phyloP scores from a whole-genome alignment of 2,329 filamentous ascomycete genomes.

The Diaporthe australafricana region DNA sequence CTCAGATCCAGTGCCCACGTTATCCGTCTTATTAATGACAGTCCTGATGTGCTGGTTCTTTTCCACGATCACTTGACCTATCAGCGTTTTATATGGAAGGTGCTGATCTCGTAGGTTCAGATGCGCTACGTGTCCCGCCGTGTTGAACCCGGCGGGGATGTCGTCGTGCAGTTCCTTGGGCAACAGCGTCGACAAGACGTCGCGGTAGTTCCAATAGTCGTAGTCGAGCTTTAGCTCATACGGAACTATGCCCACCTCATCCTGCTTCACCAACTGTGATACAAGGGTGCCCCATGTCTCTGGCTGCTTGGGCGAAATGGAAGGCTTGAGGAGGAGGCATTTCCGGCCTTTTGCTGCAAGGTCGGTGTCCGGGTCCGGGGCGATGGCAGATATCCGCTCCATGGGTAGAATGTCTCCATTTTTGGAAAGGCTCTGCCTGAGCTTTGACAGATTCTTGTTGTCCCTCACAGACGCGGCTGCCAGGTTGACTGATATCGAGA shows the following conservation, averaged over 20 bases:
- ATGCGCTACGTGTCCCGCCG: conserved; percentile 92
- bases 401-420: conserved; percentile 74
- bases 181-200: conserved; percentile 85
- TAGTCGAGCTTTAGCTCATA: conserved; percentile 85
- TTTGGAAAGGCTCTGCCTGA: conserved; percentile 74
- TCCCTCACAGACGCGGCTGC: conserved; percentile 84
- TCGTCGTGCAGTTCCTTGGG: conserved; percentile 84
- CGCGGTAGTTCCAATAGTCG: conserved; percentile 86
- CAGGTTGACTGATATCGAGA: conserved; percentile 79
- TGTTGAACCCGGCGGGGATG: conserved; percentile 86
- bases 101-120: conserved; percentile 89
- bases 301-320: conserved; percentile 67
- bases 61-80: conserved; percentile 87
- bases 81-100: conserved; percentile 85
- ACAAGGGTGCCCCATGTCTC: conserved; percentile 82
- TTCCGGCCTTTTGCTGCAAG: conserved; percentile 67
- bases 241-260: conserved; percentile 78
- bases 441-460: conserved; percentile 77
- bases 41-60: conserved; percentile 87
- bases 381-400: conserved; percentile 73
- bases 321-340: conserved; percentile 69
- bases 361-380: conserved; percentile 69
- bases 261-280: conserved; percentile 73
- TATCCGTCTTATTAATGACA: conserved; percentile 95
- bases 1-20: conserved; percentile 85